phyloP scores from a whole-genome alignment of 2,329 filamentous ascomycete species.

The Fusarium sacchari region DNA sequence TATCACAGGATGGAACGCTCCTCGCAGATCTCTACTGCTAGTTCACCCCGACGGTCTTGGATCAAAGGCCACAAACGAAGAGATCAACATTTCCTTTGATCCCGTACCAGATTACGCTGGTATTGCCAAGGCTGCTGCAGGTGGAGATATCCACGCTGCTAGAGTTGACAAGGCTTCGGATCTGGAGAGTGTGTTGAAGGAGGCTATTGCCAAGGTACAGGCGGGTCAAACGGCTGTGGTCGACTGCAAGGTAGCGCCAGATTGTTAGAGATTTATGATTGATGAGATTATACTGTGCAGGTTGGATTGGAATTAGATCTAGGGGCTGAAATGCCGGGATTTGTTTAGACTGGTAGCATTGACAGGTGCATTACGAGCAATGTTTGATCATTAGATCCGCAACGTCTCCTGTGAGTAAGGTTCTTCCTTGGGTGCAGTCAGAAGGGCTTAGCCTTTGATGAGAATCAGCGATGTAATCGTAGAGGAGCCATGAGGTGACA shows the following conservation, averaged over 20 bases:
- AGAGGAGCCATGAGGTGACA: neutral
- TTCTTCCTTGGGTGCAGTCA: neutral
- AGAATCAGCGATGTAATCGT: neutral
- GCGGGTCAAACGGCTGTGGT: constrained; percentile 63
- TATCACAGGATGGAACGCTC: constrained; percentile 66
- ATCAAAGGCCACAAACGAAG: constrained; percentile 66
- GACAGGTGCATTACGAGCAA: constrained; percentile 4
- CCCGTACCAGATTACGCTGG: constrained; percentile 68
- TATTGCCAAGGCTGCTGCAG: constrained; percentile 69
- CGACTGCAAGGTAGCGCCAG: constrained; percentile 61
- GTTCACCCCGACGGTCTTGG: constrained; percentile 68
- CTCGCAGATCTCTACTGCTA: constrained; percentile 64
- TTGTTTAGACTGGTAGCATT: constrained; percentile 17
- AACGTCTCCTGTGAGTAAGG: too few relatives aligned
- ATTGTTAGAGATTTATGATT: constrained; percentile 49
- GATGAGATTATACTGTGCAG: constrained; percentile 6
- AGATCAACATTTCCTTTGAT: constrained; percentile 70
- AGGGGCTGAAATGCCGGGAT: neutral
- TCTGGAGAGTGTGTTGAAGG: constrained; percentile 58
- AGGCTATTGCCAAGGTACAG: constrained; percentile 62
- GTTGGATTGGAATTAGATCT: constrained; percentile 1
- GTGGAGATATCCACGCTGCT: constrained; percentile 62
- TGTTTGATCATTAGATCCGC: neutral
- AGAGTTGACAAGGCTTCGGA: constrained; percentile 58
- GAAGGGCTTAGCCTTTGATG: neutral